Conservation (phyloP, 225 moss, liverwort and hornwort genomes). For the Anthoceros angustus region DNA sequence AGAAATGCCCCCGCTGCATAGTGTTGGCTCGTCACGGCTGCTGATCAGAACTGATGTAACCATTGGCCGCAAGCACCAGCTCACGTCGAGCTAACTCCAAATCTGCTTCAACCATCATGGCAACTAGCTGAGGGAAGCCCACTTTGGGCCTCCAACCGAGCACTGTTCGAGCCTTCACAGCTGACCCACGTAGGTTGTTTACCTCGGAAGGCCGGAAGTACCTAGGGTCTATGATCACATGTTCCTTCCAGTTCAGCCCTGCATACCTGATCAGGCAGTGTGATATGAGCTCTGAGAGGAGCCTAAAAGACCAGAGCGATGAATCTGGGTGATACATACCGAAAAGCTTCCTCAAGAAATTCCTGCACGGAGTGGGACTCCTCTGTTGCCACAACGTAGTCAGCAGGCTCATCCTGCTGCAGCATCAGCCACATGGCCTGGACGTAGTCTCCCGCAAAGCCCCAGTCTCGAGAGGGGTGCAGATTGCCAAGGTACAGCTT, state of each 20-base stretch:
- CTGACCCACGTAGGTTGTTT: slow-evolving; percentile 47
- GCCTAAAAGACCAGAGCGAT: neutral
- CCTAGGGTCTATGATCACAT: slow-evolving; percentile 61
- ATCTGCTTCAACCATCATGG: slow-evolving; percentile 64
- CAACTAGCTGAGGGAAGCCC: slow-evolving; percentile 51
- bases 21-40: slow-evolving; percentile 29
- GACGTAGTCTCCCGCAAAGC: slow-evolving; percentile 77
- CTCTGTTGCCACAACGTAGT: slow-evolving; percentile 63
- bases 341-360: slow-evolving; percentile 48
- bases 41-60: slow-evolving; percentile 59
- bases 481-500: slow-evolving; percentile 76
- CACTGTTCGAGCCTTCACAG: slow-evolving; percentile 25
- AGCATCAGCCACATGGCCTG: slow-evolving; percentile 78
- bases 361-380: slow-evolving; percentile 67
- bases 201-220: slow-evolving; percentile 68
- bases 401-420: slow-evolving; percentile 60
- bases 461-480: slow-evolving; percentile 81
- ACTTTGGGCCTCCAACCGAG: slow-evolving; percentile 51
- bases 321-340: neutral
- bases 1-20: too few species aligned
- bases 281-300: neutral
- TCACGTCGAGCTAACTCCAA: slow-evolving; percentile 53
- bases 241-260: slow-evolving; percentile 52
- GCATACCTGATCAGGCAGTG: slow-evolving; percentile 12
- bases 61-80: slow-evolving; percentile 57